phyloP scores from a whole-genome alignment of 1,284 basidiomycete species.

The Pseudozyma pruni region DNA sequence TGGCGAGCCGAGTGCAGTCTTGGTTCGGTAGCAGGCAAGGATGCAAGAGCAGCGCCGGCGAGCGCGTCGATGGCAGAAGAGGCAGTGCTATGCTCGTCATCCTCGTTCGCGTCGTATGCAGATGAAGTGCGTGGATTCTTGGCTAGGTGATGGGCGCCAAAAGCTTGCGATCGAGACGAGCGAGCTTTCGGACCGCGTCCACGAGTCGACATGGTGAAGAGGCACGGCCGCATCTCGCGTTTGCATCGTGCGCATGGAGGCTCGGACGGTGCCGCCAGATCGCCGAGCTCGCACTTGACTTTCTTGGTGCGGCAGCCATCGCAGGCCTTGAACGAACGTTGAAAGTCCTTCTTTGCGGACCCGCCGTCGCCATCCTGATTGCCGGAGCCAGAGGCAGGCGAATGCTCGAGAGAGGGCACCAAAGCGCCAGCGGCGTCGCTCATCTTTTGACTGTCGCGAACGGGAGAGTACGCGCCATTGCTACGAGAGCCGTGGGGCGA shows the following conservation, averaged over 20 bases:
- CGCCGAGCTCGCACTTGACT: conserved; percentile 51
- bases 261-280: conserved; percentile 48
- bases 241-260: conserved; percentile 51
- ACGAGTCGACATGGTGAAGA: conserved; percentile 52
- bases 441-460: conserved; percentile 28
- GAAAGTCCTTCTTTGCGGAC: conserved; percentile 43
- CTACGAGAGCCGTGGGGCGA: conserved; percentile 7
- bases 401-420: conserved; percentile 4
- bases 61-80: conserved; percentile 39
- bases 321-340: conserved; percentile 52
- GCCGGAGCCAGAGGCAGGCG: conserved; percentile 15
- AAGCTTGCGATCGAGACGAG: conserved; percentile 41
- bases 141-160: conserved; percentile 45
- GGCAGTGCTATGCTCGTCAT: conserved; percentile 30
- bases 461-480: conserved; percentile 22
- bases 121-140: conserved; percentile 39
- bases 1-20: conserved; percentile 42
- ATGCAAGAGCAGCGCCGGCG: conserved; percentile 43
- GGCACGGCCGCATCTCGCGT: conserved; percentile 44
- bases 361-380: conserved; percentile 18
- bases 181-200: conserved; percentile 44
- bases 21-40: conserved; percentile 29
- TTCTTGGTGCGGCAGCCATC: conserved; percentile 50
- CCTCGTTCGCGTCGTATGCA: conserved; percentile 19
- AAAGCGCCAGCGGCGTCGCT: conserved; percentile 15